Percentiles rank a stretch among this genome's conserved stretches.
Conservation (phyloP, 2,329 filamentous ascomycete species). For the Bipolaris sorokiniana region DNA sequence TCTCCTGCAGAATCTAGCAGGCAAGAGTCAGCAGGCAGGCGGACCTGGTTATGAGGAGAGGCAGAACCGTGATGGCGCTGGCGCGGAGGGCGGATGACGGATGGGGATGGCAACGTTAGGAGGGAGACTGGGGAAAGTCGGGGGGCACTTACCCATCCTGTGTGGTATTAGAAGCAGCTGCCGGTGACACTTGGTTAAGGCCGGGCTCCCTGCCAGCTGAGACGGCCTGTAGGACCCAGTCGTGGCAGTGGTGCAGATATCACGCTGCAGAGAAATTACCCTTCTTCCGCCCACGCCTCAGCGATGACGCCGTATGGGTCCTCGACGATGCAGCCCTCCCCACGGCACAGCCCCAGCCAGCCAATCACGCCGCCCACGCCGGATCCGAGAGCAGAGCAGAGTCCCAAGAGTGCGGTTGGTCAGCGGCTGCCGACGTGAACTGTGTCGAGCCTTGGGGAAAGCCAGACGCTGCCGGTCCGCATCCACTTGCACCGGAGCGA, state of each 20-base stretch:
- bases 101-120: constrained; percentile 12
- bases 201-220: constrained; percentile 42
- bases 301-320: constrained; percentile 39
- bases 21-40: constrained; percentile 27
- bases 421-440: constrained; percentile 23
- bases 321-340: constrained; percentile 38
- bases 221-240: constrained; percentile 35
- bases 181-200: constrained; percentile 35
- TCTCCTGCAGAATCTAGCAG: constrained; percentile 29
- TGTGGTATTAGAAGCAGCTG: constrained; percentile 31
- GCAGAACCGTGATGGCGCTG: constrained; percentile 32
- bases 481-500: not conserved
- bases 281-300: constrained; percentile 30
- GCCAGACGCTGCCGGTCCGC: not conserved
- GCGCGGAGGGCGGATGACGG: constrained; percentile 25
- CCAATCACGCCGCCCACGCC: constrained; percentile 36
- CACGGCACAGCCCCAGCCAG: constrained; percentile 30
- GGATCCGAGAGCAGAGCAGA: constrained; percentile 32
- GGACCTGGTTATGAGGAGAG: constrained; percentile 21
- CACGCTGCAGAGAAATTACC: constrained; percentile 45
- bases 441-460: not conserved
- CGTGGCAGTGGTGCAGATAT: constrained; percentile 35
- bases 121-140: constrained; percentile 17
- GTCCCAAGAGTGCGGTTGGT: constrained; percentile 31
- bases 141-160: constrained; percentile 39